phyloP scores from a whole-genome alignment of 2,329 filamentous ascomycete genomes.

The Phoma sp. region DNA sequence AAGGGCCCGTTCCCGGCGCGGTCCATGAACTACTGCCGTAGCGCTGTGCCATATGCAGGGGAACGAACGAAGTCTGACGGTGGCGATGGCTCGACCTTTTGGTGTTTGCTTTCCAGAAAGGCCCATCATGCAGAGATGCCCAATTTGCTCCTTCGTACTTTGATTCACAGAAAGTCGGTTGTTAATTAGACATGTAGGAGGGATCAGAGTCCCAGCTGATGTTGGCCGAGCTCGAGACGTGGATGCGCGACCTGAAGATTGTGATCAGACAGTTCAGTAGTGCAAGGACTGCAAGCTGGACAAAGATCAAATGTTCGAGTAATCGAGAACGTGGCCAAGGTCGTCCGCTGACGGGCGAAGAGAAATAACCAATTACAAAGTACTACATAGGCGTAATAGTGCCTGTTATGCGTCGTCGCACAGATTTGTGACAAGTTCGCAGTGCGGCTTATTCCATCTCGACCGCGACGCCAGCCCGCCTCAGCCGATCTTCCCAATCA shows the following conservation, averaged over 20 bases:
- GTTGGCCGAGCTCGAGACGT: too few relatives aligned
- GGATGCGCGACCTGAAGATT: too few relatives aligned
- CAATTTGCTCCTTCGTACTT: neutral
- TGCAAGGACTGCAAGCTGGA: neutral
- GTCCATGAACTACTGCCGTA: constrained; percentile 6
- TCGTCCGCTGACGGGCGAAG: neutral
- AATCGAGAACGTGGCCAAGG: neutral
- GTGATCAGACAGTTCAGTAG: too few relatives aligned
- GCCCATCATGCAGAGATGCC: constrained; percentile 3
- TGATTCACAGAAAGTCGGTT: neutral
- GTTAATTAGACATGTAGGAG: too few relatives aligned
- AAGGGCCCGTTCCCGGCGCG: constrained; percentile 7
- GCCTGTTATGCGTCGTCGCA: constrained; percentile 1
- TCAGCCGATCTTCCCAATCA: constrained; percentile 63
- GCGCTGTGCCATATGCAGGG: constrained; percentile 12
- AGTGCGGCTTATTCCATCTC: constrained; percentile 29
- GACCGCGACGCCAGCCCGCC: constrained; percentile 46
- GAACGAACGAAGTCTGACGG: neutral
- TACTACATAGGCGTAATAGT: neutral
- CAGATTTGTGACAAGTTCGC: neutral
- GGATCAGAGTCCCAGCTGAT: too few relatives aligned
- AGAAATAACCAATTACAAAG: neutral
- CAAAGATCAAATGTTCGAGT: neutral
- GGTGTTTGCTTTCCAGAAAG: neutral
- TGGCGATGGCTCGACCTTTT: constrained; percentile 4